Conservation (phyloP, 306 rosid genomes). For the Pyrus communis region DNA sequence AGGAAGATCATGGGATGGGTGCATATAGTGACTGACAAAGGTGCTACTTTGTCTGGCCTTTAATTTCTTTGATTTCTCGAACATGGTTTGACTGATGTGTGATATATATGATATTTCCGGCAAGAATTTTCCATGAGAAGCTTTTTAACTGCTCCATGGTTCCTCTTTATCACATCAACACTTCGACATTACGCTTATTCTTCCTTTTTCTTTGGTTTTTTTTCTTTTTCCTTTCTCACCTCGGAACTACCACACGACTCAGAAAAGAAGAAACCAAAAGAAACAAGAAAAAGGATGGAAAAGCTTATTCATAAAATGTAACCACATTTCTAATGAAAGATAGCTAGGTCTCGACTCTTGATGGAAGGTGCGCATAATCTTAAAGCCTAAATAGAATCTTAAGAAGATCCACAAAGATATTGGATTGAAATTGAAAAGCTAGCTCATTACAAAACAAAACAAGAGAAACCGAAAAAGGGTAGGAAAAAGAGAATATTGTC, state of each 20-base stretch:
- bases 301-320: constrained; percentile 16
- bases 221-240: constrained; percentile 18
- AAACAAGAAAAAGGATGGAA: constrained; percentile 2
- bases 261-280: constrained; percentile 19
- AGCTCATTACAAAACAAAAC: background rate
- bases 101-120: constrained; percentile 27
- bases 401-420: constrained; percentile 18
- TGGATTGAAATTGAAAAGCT: background rate
- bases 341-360: background rate
- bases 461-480: background rate
- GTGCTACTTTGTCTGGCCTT: constrained; percentile 51
- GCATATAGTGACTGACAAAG: constrained; percentile 40
- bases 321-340: background rate
- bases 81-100: constrained; percentile 36
- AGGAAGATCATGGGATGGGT: background rate
- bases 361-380: constrained; percentile 6
- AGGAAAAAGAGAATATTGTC: background rate
- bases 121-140: constrained; percentile 47
- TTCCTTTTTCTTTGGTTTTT: constrained; percentile 9
- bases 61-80: constrained; percentile 9
- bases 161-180: constrained; percentile 56
- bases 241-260: constrained; percentile 55
- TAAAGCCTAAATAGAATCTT: constrained; percentile 22
- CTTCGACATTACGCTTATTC: constrained; percentile 60
- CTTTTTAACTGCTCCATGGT: constrained; percentile 60